A percentile compares a stretch with the other conserved stretches of the same genome.
Evolutionary conservation across 805 yeast species (phyloP).

Genomic region (Ogataea sp.): DNA sequence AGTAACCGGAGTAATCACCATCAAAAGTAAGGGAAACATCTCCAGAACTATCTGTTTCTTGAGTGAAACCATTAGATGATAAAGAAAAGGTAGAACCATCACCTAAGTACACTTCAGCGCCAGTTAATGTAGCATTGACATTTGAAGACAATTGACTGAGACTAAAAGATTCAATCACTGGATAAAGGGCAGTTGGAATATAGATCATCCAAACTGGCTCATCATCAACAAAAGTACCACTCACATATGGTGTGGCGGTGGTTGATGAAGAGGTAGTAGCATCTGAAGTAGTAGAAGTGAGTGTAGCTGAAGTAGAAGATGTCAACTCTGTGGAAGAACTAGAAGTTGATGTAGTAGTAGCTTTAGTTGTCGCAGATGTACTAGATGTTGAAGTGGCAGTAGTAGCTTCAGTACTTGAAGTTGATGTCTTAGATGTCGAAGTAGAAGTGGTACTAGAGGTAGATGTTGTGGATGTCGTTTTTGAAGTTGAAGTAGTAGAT

Average conservation of each 20-base stretch:
- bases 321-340: neutral
- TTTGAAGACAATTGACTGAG: neutral
- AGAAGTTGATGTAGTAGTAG: constrained; percentile 1
- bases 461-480: neutral
- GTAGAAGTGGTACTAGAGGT: neutral
- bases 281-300: constrained; percentile 4
- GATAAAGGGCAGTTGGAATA: constrained; percentile 1
- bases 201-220: constrained; percentile 5
- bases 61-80: neutral
- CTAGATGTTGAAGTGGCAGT: neutral
- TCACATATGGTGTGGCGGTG: constrained; percentile 3
- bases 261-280: constrained; percentile 3
- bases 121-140: neutral
- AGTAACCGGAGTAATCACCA: neutral
- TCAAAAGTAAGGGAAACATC: constrained; percentile 1
- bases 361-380: neutral
- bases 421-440: neutral
- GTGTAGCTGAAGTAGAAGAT: neutral
- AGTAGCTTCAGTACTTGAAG: neutral
- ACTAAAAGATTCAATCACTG: neutral
- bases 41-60: constrained; percentile 2
- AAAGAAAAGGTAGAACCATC: neutral
- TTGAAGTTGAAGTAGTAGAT: neutral
- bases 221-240: constrained; percentile 2
- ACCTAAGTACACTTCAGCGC: constrained; percentile 2